A percentile compares a stretch with the other conserved stretches of the same genome.
phyloP scores from a whole-genome alignment of 768 basidiomycete genomes.

The Mrakia frigida region DNA sequence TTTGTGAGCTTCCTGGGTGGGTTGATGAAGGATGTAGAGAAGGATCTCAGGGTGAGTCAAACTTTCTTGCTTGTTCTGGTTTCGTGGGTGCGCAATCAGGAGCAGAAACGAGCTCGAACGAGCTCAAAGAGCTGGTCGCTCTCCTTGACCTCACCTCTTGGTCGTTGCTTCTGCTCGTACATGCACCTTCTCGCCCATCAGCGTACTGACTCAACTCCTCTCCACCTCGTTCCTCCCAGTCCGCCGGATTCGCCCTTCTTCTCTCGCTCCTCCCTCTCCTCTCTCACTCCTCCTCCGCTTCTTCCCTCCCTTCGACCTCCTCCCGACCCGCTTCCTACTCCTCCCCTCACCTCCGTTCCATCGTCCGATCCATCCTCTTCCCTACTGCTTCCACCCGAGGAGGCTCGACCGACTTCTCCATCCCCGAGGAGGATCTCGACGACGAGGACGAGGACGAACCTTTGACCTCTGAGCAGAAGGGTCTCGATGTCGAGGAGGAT shows the following conservation, averaged over 20 bases:
- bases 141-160: background rate
- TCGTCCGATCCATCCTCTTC: slow-evolving; percentile 28
- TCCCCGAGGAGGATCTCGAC: background rate
- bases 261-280: slow-evolving; percentile 27
- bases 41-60: slow-evolving; percentile 60
- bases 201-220: background rate
- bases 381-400: slow-evolving; percentile 26
- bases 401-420: slow-evolving; percentile 19
- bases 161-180: background rate
- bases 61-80: background rate
- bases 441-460: slow-evolving; percentile 19
- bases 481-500: slow-evolving; percentile 22
- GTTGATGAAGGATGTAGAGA: slow-evolving; percentile 71
- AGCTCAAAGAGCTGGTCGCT: background rate
- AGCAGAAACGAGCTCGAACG: background rate
- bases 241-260: slow-evolving; percentile 24
- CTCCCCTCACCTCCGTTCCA: slow-evolving; percentile 21
- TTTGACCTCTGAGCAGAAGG: background rate
- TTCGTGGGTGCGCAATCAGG: background rate
- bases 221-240: background rate
- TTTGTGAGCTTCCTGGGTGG: slow-evolving; percentile 66
- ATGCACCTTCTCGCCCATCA: too few species aligned
- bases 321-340: slow-evolving; percentile 21
- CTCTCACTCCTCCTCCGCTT: background rate
- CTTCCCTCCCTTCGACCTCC: slow-evolving; percentile 1